Evolutionary conservation across 2,329 filamentous ascomycete genomes (phyloP).

Genomic region (Colletotrichum lini): DNA sequence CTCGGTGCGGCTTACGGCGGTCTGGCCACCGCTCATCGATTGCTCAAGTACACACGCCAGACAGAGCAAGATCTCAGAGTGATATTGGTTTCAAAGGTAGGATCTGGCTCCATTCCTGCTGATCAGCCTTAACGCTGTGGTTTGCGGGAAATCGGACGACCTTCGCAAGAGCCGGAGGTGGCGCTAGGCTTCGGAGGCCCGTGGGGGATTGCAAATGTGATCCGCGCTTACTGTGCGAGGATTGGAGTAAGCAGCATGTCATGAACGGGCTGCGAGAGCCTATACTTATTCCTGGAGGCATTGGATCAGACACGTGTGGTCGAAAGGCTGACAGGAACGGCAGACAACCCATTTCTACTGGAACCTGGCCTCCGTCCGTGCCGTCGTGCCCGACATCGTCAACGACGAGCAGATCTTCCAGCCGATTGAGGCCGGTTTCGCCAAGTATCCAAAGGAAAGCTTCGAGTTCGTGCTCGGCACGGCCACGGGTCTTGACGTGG

Average conservation of each 20-base stretch:
- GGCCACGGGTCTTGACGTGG: slow-evolving; percentile 58
- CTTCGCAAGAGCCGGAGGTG: not conserved
- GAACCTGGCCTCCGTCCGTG: slow-evolving; percentile 70
- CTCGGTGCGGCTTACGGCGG: slow-evolving; percentile 69
- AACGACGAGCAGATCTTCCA: slow-evolving; percentile 65
- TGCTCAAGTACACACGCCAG: slow-evolving; percentile 66
- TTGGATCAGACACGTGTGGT: not conserved
- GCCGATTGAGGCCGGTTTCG: slow-evolving; percentile 64
- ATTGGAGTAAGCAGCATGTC: not conserved
- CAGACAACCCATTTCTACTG: slow-evolving; percentile 72
- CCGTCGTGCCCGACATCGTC: slow-evolving; percentile 65
- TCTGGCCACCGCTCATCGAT: slow-evolving; percentile 66
- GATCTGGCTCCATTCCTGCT: slow-evolving; percentile 4
- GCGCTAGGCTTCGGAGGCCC: slow-evolving; percentile 29
- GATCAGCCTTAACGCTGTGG: not conserved
- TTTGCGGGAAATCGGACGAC: not conserved
- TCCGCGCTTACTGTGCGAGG: not conserved
- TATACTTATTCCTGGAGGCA: not conserved
- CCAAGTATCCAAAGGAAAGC: slow-evolving; percentile 63
- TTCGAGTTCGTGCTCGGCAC: slow-evolving; percentile 68
- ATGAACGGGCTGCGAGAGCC: not conserved
- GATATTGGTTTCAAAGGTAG: slow-evolving; percentile 69
- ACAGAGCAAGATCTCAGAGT: slow-evolving; percentile 65
- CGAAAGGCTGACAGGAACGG: slow-evolving; percentile 17
- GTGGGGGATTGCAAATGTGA: slow-evolving; percentile 8